Base-by-base conservation (phyloP, 768 basidiomycete genomes). In the Omphalotus guepiniiformis region DNA sequence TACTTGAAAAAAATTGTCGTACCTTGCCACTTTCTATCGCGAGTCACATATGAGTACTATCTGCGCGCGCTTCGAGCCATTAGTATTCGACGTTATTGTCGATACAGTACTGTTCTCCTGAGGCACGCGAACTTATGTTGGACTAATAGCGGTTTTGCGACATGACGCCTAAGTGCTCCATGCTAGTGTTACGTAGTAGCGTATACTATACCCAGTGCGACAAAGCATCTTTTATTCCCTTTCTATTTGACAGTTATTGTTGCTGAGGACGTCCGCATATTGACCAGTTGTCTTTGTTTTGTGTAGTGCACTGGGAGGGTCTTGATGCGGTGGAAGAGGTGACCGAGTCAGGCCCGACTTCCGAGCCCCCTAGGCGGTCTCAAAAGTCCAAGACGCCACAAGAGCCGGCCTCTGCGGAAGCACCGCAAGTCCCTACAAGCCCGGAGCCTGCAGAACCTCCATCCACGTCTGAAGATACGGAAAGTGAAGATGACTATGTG, bases 241-340 rank as follows among this genome's bases (percentile, higher is more conserved):
- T 40, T 27, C 47, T 51, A 49, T 47, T 55, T 47, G 48, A 48
- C 15, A 9, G 47, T 52, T 37, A 29, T 36, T 19, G 28, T 8
- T 21, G 44, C 23, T 39, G 26, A 48, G n/a, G n/a, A n/a, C n/a
- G n/a, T n/a, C n/a, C n/a, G n/a, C 48, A 55, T 44, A 22, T 53
- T 32, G 43, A 39, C 53, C 68, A 64, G 55, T 63, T 57, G 49
- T 56, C 47, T 53, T 56, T 53, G 57, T 57, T 53, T 52, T 28
- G 53, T 58, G 53, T 59, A 90, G 88, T 80, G 80, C 63, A 74
- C 54, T 90, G 85, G 85, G 87, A 91, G 59, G 84, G 79, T 1
- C 65, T 72, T 22, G 79, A 80, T 16, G 79, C 75, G 3, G 52
- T 82, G 36, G 79, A 85, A 52, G 76, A 74, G 51, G 56, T 58